A percentile compares a stretch with the other conserved stretches of the same genome.
These are phyloP conservation scores for Scedosporium aurantiacum DNA, from an alignment of 2,329 filamentous ascomycete genomes.

Conservation along the genomic window DNA sequence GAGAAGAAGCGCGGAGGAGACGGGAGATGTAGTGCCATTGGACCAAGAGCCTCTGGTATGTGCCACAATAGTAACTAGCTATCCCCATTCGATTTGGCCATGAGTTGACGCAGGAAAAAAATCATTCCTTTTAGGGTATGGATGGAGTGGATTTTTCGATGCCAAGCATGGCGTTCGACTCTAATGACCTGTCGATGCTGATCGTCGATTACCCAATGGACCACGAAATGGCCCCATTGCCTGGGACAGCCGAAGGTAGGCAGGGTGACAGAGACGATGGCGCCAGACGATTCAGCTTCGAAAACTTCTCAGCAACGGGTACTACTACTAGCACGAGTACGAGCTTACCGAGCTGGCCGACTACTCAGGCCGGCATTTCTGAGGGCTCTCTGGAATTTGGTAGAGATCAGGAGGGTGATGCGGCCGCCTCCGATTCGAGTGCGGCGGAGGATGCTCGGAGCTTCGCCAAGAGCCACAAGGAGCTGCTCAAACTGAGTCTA, in stretches of 20 bases:
- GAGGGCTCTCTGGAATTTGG: neutral
- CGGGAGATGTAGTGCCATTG: neutral
- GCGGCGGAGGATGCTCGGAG: neutral
- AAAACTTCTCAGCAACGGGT: neutral
- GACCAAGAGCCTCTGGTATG: conserved; percentile 4
- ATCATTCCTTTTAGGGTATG: neutral
- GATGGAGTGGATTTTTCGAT: conserved; percentile 5
- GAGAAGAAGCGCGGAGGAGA: conserved; percentile 1
- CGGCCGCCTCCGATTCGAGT: neutral
- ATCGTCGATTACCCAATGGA: conserved; percentile 4
- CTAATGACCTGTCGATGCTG: neutral
- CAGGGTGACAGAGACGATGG: neutral
- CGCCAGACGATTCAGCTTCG: conserved; percentile 2
- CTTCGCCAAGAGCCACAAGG: neutral
- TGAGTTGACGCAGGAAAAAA: neutral
- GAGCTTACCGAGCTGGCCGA: conserved; percentile 1
- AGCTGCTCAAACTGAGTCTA: conserved; percentile 3
- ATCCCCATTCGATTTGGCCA: neutral
- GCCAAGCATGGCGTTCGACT: conserved; percentile 2
- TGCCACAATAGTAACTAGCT: neutral
- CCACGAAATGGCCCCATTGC: neutral
- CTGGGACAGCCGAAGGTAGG: neutral
- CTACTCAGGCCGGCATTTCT: neutral
- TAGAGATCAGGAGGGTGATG: conserved; percentile 1
- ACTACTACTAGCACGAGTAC: neutral